phyloP scores from a whole-genome alignment of 2,329 filamentous ascomycete genomes.

The Thelonectria rubi region DNA sequence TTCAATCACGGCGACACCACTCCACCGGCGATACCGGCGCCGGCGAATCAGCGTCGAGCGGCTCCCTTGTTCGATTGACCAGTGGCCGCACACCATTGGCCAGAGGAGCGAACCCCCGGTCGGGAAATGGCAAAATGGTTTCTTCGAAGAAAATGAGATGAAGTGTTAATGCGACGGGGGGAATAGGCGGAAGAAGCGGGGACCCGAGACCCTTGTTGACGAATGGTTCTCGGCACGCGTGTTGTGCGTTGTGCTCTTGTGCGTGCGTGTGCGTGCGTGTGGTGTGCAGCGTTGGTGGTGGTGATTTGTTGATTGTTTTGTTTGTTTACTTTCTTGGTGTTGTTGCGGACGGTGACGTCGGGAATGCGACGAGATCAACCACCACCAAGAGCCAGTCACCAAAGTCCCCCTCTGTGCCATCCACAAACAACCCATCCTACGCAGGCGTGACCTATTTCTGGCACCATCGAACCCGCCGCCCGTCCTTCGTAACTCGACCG shows the following conservation, averaged over 20 bases:
- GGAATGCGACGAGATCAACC: not conserved
- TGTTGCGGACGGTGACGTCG: not conserved
- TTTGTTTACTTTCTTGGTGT: not conserved
- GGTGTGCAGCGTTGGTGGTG: not conserved
- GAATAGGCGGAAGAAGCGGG: constrained; percentile 3
- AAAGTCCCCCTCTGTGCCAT: too few species aligned
- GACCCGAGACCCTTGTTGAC: constrained; percentile 11
- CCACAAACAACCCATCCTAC: too few species aligned
- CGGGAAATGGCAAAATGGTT: not conserved
- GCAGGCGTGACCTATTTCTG: not conserved
- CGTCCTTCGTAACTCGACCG: too few species aligned
- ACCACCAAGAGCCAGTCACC: too few species aligned
- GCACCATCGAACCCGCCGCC: not conserved
- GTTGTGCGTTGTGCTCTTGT: constrained; percentile 3
- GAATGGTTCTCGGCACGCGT: constrained; percentile 9
- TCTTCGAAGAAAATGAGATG: constrained; percentile 16
- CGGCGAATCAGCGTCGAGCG: constrained; percentile 8
- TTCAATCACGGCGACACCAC: too few species aligned
- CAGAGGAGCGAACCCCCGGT: not conserved
- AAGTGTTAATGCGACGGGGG: constrained; percentile 17
- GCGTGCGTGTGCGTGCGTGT: not conserved
- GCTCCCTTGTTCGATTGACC: not conserved
- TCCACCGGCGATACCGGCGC: constrained; percentile 6
- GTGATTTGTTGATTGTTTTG: not conserved
- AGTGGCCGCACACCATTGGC: constrained; percentile 15